phyloP scores from a whole-genome alignment of 139 green algal species.

The Volvox reticuliferus region DNA sequence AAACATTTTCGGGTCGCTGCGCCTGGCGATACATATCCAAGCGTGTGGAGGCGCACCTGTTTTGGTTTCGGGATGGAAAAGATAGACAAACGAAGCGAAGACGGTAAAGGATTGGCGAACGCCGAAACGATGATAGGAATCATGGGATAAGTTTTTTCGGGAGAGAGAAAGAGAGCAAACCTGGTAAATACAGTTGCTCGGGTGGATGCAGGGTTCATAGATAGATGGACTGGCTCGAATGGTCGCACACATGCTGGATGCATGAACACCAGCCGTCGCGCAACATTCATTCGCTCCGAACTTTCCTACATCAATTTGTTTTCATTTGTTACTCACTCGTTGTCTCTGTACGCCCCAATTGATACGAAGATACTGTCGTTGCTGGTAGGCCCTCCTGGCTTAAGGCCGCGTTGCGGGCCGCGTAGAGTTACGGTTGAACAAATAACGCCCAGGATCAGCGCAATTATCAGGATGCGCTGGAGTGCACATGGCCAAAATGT shows the following conservation, averaged over 20 bases:
- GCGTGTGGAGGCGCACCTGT: constrained; percentile 7
- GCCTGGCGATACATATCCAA: constrained; percentile 7
- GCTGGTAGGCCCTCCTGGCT: background rate
- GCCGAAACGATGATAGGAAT: too few relatives aligned
- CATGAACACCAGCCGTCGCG: background rate
- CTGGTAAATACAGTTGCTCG: too few relatives aligned
- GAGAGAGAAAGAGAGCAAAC: background rate
- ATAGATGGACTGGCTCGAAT: too few relatives aligned
- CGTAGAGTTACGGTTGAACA: background rate
- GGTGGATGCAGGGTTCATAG: too few relatives aligned
- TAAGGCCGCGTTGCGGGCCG: background rate
- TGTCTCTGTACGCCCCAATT: constrained; percentile 4
- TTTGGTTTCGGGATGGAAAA: too few relatives aligned
- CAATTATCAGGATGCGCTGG: background rate
- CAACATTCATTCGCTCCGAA: background rate
- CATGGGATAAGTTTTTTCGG: background rate
- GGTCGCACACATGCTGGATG: background rate
- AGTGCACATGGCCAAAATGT: too few relatives aligned
- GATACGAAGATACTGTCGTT: constrained; percentile 17
- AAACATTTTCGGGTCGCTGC: background rate
- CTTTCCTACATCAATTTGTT: background rate
- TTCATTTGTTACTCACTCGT: background rate
- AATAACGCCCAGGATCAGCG: background rate
- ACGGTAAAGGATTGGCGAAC: too few relatives aligned
- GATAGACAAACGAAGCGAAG: too few relatives aligned